Evolutionary conservation across 2,329 filamentous ascomycete species (phyloP).

Genomic region (Colletotrichum eleusines): DNA sequence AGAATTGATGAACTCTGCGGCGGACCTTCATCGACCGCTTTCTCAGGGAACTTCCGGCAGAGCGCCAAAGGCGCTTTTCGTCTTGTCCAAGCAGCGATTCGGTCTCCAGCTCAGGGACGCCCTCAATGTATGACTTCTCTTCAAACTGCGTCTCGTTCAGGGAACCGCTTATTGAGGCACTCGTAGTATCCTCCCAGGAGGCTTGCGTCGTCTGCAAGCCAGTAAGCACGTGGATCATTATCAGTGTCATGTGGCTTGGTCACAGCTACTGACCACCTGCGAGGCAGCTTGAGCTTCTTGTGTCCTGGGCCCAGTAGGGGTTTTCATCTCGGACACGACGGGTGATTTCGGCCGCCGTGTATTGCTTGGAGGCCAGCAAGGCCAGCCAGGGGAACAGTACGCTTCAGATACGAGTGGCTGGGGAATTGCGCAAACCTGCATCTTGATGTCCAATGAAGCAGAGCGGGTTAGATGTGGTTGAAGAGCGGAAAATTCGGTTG

Average conservation of each 20-base stretch:
- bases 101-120: neutral
- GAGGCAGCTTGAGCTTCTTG: neutral
- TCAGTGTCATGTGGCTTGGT: neutral
- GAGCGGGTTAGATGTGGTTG: neutral
- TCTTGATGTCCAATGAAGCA: constrained; percentile 13
- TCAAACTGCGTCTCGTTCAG: neutral
- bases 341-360: neutral
- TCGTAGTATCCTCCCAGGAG: neutral
- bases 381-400: neutral
- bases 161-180: neutral
- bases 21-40: constrained; percentile 4
- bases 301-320: neutral
- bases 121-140: neutral
- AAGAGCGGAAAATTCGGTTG: neutral
- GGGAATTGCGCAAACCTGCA: constrained; percentile 37
- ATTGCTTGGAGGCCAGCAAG: constrained; percentile 19
- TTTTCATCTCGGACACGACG: neutral
- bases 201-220: neutral
- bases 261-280: neutral
- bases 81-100: neutral
- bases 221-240: neutral
- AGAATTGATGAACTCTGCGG: neutral
- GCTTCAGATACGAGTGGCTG: neutral
- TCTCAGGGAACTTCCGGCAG: neutral
- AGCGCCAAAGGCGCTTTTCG: neutral